Evolutionary conservation across 306 rosid genomes (phyloP), one percentile per base, ranked within the genome.

Genomic region (Cicer cuneatum): DNA sequence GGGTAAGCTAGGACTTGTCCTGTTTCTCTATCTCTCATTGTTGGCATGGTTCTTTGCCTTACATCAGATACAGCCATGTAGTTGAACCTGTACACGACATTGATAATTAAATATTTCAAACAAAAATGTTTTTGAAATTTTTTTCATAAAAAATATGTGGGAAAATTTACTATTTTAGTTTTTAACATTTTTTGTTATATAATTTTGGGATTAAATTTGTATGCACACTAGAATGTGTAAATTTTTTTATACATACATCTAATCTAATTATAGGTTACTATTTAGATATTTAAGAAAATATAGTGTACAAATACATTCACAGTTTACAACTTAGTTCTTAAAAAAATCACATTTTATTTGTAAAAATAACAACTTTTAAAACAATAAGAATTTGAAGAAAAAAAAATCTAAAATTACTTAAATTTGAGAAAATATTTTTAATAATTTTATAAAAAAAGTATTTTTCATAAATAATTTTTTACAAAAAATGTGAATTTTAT

Each of bases 41-140:
- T 76, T 78, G 98, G 98, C 98, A 93, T 91, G 2, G 6, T 39
- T 78, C 98, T 89, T 69, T 83, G 90, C 35, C 80, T 84, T 0
- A 41, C 46, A n/a, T 86, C 85, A 1, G 97, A 74, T 63, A 93
- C 0, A 1, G 92, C 96, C 98, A 93, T 91, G 8, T 83, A 91
- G 1, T 52, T 57, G 81, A 91, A 93, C 68, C 98, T 93, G 73
- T 10, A 1, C 19, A 29, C 3, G 4, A 29, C 49, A 3, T 13
- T 53, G 11, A 69, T 10, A 47, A 47, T 47, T 29, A 29, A 47
- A 47, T 5, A 47, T 18, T 48, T 29, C 33, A 29, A 29, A 29
- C 33, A 29, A 29, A 29, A 19, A 54, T 54, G 5, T 18, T 53
- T 11, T 46, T 48, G 0, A 48, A 12, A 0, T 7, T 48, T 48